Evolutionary conservation across 176 grass and related monocot species (phyloP), one percentile per base, ranked within the genome.

Genomic region (Avena eriantha): DNA sequence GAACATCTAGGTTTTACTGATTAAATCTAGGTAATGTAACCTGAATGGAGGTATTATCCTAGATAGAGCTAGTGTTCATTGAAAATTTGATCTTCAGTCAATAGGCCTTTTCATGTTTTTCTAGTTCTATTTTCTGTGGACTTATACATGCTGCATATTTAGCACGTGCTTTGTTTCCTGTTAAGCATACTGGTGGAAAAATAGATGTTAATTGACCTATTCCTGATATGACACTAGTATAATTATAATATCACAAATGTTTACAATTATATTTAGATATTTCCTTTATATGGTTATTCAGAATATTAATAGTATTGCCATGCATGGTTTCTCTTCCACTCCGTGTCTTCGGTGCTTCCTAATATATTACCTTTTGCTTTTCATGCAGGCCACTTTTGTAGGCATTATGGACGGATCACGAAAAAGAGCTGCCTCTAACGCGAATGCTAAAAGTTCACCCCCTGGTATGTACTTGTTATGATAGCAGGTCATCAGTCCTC

Each of bases 401-500:
- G 56, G 77, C 74, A 81, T 71, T 49, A 83, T 95, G 90, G 90
- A 89, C 13, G 89, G 90, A 90, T 88, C 85, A 82, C 74, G 58
- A 63, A 96, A 96, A 90, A 93, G 87, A 90, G 58, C 26, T 56
- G 79, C 72, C 60, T 77, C 92, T 86, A 78, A 71, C 58, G 46
- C 34, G 11, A 84, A 85, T 86, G 74, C 49, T 55, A 84, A 93
- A 43, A 93, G 69, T 84, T 84, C 85, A 83, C 86, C 87, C 65
- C 80, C 91, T 82, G 92, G 94, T 96, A 93, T 77, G 85, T 59
- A 75, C 67, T 61, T 91, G 24, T 61, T 77, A 54, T 69, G 45
- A 21, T 81, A n/a, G 21, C 83, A 13, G 8, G 54, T 72, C 34
- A 84, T 89, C 19, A 46, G 7, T 21, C 43, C 19, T 13, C 21